These are phyloP conservation scores for Rhipidocladum racemiflorum DNA, from an alignment of 176 grass and related monocot species.

Conservation along the genomic window DNA sequence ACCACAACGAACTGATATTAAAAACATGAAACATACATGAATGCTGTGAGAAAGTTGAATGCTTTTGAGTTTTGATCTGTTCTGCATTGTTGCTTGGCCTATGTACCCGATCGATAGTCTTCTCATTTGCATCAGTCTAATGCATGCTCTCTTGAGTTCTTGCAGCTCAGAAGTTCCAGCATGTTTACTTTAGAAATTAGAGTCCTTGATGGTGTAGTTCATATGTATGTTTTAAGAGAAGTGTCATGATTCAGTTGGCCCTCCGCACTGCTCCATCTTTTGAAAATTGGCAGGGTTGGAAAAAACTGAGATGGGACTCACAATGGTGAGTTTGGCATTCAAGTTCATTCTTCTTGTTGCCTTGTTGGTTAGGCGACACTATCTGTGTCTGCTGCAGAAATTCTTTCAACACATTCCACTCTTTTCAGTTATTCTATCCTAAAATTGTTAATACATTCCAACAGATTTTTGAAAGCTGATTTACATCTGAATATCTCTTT, in stretches of 20 bases:
- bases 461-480: neutral
- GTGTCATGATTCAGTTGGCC: neutral
- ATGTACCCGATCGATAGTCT: neutral
- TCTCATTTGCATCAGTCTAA: neutral
- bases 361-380: too few relatives aligned
- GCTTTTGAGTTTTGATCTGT: neutral
- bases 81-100: neutral
- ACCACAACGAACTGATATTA: neutral
- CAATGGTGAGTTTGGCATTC: too few relatives aligned
- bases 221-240: neutral
- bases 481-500: slow-evolving; percentile 23
- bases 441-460: neutral
- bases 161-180: neutral
- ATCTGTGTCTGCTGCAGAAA: neutral
- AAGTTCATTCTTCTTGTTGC: too few relatives aligned
- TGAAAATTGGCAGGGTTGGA: neutral
- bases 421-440: neutral
- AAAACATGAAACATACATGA: neutral
- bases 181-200: neutral
- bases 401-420: neutral
- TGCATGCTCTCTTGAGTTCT: neutral
- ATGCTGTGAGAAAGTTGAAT: neutral
- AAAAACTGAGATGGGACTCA: too few relatives aligned
- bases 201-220: neutral
- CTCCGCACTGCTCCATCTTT: neutral